These are phyloP conservation scores for Podosphaera leucotricha DNA, from an alignment of 2,329 filamentous ascomycete species.

Conservation along the genomic window DNA sequence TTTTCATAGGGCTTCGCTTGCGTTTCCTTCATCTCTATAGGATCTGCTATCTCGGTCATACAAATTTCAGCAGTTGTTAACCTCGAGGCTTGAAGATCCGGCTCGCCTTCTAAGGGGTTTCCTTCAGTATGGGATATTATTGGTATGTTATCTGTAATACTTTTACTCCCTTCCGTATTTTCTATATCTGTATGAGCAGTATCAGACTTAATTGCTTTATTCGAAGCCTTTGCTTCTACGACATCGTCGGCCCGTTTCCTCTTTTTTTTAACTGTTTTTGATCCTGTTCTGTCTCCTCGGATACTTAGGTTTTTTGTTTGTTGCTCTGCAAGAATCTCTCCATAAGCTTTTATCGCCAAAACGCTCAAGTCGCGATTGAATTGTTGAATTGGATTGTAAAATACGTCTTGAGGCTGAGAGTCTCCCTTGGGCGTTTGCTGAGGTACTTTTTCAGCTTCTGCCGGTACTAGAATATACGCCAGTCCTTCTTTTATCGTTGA, in stretches of 20 bases:
- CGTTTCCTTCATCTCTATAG: neutral
- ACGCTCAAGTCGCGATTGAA: slow-evolving; percentile 95
- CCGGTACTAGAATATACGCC: slow-evolving; percentile 43
- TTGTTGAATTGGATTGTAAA: slow-evolving; percentile 97
- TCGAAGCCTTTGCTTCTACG: slow-evolving; percentile 11
- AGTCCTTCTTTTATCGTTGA: slow-evolving; percentile 40
- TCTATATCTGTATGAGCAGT: neutral
- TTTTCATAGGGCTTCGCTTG: neutral
- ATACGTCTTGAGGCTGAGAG: slow-evolving; percentile 53
- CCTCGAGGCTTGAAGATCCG: neutral
- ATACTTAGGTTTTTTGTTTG: slow-evolving; percentile 21
- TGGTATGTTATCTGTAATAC: neutral
- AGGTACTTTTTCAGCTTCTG: slow-evolving; percentile 22
- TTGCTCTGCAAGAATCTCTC: slow-evolving; percentile 36
- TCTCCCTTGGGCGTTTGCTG: slow-evolving; percentile 24
- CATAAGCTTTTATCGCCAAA: slow-evolving; percentile 73
- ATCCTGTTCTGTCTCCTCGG: slow-evolving; percentile 15
- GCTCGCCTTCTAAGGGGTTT: neutral
- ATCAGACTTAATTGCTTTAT: slow-evolving; percentile 17
- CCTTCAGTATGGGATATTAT: neutral
- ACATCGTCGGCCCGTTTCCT: slow-evolving; percentile 21
- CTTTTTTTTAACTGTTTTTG: no score
- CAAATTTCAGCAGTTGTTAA: neutral
- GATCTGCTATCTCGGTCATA: neutral
- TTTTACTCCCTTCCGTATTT: neutral